phyloP scores from a whole-genome alignment of 2,329 filamentous ascomycete genomes.

The Drechslerella coelobrocha region DNA sequence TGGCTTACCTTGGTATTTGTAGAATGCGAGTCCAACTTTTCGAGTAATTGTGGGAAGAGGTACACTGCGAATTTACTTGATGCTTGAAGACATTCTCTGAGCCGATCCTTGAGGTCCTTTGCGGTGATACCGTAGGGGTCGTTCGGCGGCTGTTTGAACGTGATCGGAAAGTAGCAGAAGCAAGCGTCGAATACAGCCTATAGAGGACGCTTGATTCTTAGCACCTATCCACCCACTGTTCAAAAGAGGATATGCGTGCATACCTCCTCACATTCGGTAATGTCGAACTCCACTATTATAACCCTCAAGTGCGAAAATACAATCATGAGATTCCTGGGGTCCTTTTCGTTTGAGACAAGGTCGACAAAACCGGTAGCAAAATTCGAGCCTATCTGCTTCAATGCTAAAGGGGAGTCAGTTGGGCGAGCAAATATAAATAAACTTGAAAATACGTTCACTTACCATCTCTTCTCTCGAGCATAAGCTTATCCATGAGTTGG shows the following conservation, averaged over 20 bases:
- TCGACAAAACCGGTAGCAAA: slow-evolving; percentile 69
- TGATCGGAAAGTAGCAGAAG: slow-evolving; percentile 76
- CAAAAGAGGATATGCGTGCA: not conserved
- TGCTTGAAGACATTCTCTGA: slow-evolving; percentile 70
- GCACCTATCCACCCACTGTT: slow-evolving; percentile 53
- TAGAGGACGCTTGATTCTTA: too few relatives aligned
- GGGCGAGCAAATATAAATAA: slow-evolving; percentile 1
- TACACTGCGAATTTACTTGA: slow-evolving; percentile 70
- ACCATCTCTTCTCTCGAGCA: slow-evolving; percentile 68
- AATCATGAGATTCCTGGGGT: slow-evolving; percentile 73
- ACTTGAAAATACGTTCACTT: slow-evolving; percentile 30
- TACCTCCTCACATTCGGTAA: slow-evolving; percentile 67
- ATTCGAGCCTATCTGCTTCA: slow-evolving; percentile 66
- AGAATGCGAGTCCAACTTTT: slow-evolving; percentile 73
- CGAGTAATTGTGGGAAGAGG: slow-evolving; percentile 70
- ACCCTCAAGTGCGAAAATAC: slow-evolving; percentile 72
- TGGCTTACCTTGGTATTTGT: slow-evolving; percentile 68
- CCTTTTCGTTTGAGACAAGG: slow-evolving; percentile 72
- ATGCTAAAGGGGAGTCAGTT: slow-evolving; percentile 57
- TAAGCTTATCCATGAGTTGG: slow-evolving; percentile 67
- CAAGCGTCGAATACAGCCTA: slow-evolving; percentile 73
- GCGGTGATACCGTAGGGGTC: slow-evolving; percentile 74
- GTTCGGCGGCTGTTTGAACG: slow-evolving; percentile 72
- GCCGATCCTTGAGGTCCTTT: slow-evolving; percentile 70
- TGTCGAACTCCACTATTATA: slow-evolving; percentile 72